Evolutionary conservation across 2,329 filamentous ascomycete genomes (phyloP).

Genomic region (Cyanodermella asteris): DNA sequence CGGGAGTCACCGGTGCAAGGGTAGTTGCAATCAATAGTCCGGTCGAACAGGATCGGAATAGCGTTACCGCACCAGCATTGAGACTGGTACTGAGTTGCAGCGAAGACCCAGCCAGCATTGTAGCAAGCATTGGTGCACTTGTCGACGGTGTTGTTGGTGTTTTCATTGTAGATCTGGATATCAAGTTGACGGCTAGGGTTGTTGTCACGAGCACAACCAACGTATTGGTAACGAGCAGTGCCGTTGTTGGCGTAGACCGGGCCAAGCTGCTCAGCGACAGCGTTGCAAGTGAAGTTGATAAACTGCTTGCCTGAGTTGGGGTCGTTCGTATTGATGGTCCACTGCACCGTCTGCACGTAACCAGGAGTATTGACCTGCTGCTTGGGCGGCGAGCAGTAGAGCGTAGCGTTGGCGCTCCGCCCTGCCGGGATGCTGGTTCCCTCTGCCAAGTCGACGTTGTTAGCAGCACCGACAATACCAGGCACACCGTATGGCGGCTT

Average conservation of each 20-base stretch:
- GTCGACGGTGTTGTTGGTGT: constrained; percentile 22
- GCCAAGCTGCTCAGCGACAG: constrained; percentile 30
- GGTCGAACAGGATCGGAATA: background rate
- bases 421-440: constrained; percentile 29
- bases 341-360: constrained; percentile 25
- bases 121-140: constrained; percentile 33
- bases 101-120: constrained; percentile 25
- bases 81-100: constrained; percentile 33
- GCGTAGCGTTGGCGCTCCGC: constrained; percentile 27
- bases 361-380: constrained; percentile 33
- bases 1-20: constrained; percentile 1
- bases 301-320: constrained; percentile 28
- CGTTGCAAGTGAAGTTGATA: constrained; percentile 30
- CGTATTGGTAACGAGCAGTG: constrained; percentile 28
- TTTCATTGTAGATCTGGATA: constrained; percentile 19
- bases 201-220: constrained; percentile 34
- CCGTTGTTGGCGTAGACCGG: constrained; percentile 24
- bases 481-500: constrained; percentile 36
- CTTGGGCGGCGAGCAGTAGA: constrained; percentile 35
- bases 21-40: constrained; percentile 3
- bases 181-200: constrained; percentile 31
- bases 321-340: constrained; percentile 38
- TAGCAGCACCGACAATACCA: constrained; percentile 32
- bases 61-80: constrained; percentile 34
- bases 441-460: constrained; percentile 35